Evolutionary conservation across 768 basidiomycete genomes (phyloP).

Genomic region (Imleria badia): DNA sequence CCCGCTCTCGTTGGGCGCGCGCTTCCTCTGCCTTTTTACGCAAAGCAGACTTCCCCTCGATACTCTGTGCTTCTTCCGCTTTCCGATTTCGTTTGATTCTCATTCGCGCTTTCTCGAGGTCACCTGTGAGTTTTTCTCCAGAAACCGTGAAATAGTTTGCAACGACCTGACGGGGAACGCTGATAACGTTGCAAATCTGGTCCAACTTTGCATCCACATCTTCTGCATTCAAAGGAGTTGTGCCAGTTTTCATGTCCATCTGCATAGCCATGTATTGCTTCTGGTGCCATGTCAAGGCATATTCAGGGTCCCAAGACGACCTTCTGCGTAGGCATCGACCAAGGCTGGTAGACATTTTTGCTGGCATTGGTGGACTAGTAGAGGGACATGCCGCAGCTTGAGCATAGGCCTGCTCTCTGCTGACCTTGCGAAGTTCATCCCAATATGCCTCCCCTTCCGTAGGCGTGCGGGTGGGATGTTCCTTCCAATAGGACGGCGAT

Average conservation of each 20-base stretch:
- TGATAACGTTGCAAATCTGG: slow-evolving; percentile 52
- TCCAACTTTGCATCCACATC: slow-evolving; percentile 42
- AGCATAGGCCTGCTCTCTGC: slow-evolving; percentile 37
- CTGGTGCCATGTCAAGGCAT: slow-evolving; percentile 68
- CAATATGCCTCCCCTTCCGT: slow-evolving; percentile 53
- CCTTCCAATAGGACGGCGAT: slow-evolving; percentile 55
- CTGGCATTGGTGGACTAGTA: slow-evolving; percentile 21
- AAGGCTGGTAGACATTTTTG: slow-evolving; percentile 31
- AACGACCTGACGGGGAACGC: slow-evolving; percentile 54
- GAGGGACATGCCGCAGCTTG: slow-evolving; percentile 19
- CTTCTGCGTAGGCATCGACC: slow-evolving; percentile 56
- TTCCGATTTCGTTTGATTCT: slow-evolving; percentile 34
- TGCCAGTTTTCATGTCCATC: slow-evolving; percentile 40
- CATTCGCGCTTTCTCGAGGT: slow-evolving; percentile 43
- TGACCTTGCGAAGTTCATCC: slow-evolving; percentile 51
- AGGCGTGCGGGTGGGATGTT: slow-evolving; percentile 40
- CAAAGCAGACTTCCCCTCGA: slow-evolving; percentile 51
- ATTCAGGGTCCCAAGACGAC: slow-evolving; percentile 59
- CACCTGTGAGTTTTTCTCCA: slow-evolving; percentile 39
- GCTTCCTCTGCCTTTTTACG: slow-evolving; percentile 67
- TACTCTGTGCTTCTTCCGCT: slow-evolving; percentile 32
- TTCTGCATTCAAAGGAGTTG: slow-evolving; percentile 49
- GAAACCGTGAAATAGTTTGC: slow-evolving; percentile 43
- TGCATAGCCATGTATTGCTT: slow-evolving; percentile 59
- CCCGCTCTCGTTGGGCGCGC: slow-evolving; percentile 53